phyloP scores from a whole-genome alignment of 75 land plant genomes.

The Selaginella tamariscina region DNA sequence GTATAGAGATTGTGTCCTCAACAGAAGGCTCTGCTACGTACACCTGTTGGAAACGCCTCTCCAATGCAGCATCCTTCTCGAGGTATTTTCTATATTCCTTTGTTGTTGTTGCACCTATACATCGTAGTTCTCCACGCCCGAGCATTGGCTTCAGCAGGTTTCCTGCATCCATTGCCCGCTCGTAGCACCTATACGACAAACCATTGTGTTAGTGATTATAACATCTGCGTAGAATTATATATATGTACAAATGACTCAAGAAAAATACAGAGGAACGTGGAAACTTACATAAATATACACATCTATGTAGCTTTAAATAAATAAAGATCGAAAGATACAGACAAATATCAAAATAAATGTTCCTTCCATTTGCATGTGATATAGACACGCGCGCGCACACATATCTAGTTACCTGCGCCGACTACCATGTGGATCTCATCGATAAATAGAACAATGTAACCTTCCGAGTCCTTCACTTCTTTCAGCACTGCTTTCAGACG shows the following conservation, averaged over 20 bases:
- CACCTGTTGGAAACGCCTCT: slow-evolving; percentile 5
- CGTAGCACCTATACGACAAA: background rate
- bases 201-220: background rate
- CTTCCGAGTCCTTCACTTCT: slow-evolving; percentile 49
- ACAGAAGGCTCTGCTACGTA: background rate
- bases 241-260: background rate
- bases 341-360: too few species aligned
- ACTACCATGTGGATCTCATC: slow-evolving; percentile 61
- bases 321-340: background rate
- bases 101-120: slow-evolving; percentile 7
- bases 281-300: too few species aligned
- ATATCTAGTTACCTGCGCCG: slow-evolving; percentile 45
- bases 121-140: slow-evolving; percentile 2
- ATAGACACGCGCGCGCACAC: too few species aligned
- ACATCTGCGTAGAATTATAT: too few species aligned
- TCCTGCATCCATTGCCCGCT: background rate
- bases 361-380: too few species aligned
- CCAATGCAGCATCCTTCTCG: slow-evolving; percentile 6
- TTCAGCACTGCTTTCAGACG: slow-evolving; percentile 51
- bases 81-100: slow-evolving; percentile 1
- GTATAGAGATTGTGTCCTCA: slow-evolving; percentile 4
- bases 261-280: background rate
- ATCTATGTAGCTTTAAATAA: background rate
- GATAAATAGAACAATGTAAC: slow-evolving; percentile 48
- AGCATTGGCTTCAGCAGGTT: slow-evolving; percentile 11